Evolutionary conservation across 768 basidiomycete genomes (phyloP), one percentile per base, ranked within the genome.

Genomic region (Sporobolomyces roseus): DNA sequence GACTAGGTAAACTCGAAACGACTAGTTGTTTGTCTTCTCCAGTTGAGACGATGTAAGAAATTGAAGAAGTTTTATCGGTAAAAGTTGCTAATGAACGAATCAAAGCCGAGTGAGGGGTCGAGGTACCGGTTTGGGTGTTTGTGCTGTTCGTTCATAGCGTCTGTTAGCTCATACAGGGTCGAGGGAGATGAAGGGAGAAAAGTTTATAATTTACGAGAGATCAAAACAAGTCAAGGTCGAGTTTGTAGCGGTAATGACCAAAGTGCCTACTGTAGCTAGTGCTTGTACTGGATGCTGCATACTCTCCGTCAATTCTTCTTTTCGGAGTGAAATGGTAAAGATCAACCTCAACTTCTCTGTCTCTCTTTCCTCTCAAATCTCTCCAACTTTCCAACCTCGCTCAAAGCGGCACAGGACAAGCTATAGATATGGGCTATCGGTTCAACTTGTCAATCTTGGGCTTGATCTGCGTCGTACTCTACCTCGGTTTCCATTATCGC

Each of bases 21-120:
- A 84, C 87, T 74, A 98, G 80, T 60, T 79, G 78, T 79, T 98
- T 98, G 78, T 93, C 89, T 61, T 94, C 92, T 13, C 76, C 76
- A 12, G 84, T 86, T 3, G 87, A 88, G 7, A 85, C 84, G 21
- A 91, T 78, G 68, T 76, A 69, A 7, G 12, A 12, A 16, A 29
- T 23, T 9, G 23, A 13, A 19, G 53, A 32, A 17, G 12, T 29
- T 1, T 19, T 0, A 35, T 63, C 63, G 17, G 36, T 46, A 49
- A 12, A 67, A 32, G 59, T 25, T 9, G 60, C 48, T 29, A 72
- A 41, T 33, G 58, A 33, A 45, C 71, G 71, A 27, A 72, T 41
- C 35, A 72, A 66, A 21, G 46, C 53, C 12, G 21, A 62, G 61
- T 72, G 71, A 1, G 60, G 35, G 13, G 41, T 58, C 27, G 30